Evolutionary conservation across 257 asterid genomes (phyloP).

Genomic region (Fraxinus quadrangulata): DNA sequence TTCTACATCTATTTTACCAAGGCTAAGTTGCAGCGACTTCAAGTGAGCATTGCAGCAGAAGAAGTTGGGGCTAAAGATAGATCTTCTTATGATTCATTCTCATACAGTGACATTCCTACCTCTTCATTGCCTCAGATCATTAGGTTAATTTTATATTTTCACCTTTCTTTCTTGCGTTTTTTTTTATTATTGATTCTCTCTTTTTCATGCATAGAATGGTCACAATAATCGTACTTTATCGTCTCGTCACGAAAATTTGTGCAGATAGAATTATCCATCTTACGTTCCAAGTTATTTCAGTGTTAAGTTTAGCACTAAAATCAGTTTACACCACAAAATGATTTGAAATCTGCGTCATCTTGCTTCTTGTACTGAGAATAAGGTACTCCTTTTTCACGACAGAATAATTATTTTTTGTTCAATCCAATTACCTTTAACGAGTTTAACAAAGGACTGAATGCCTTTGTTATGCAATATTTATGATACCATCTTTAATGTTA

Average conservation of each 20-base stretch:
- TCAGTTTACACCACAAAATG: not conserved
- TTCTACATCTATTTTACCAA: conserved; percentile 37
- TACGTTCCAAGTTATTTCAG: conserved; percentile 9
- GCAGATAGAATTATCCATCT: not conserved
- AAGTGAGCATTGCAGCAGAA: conserved; percentile 72
- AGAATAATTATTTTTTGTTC: not conserved
- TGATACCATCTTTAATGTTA: not conserved
- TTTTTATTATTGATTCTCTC: not conserved
- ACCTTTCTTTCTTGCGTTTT: not conserved
- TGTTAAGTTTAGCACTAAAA: not conserved
- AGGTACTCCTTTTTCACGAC: not conserved
- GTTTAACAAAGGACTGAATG: not conserved
- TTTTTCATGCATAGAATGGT: not conserved
- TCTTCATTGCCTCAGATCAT: conserved; percentile 68
- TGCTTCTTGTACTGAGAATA: not conserved
- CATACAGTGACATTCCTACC: conserved; percentile 66
- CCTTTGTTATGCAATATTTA: not conserved
- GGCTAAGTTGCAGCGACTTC: conserved; percentile 65
- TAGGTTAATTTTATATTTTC: conserved; percentile 44
- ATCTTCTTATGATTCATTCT: conserved; percentile 77
- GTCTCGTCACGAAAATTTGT: not conserved
- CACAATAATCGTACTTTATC: not conserved
- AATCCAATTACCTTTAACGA: not conserved
- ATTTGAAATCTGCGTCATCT: not conserved
- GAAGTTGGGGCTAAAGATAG: conserved; percentile 76